Percentiles rank a stretch among this genome's conserved stretches.
Conservation (phyloP, 768 basidiomycete genomes). For the Pulveroboletus frians region DNA sequence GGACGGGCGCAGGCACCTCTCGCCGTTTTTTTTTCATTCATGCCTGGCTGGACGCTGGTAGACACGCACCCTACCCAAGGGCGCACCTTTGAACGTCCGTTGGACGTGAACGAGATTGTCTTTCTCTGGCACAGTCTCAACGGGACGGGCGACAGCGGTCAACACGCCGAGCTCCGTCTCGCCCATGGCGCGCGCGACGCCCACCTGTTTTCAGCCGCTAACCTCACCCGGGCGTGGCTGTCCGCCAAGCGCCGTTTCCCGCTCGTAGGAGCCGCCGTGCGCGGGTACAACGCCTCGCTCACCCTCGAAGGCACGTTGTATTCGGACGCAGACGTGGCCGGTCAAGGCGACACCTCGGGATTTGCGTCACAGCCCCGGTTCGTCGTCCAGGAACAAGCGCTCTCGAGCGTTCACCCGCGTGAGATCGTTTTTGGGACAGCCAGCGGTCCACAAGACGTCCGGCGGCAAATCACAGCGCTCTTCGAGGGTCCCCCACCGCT, state of each 20-base stretch:
- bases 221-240: conserved; percentile 41
- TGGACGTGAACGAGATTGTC: conserved; percentile 36
- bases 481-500: conserved; percentile 35
- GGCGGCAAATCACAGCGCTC: conserved; percentile 24
- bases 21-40: not conserved
- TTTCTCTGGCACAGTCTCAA: conserved; percentile 40
- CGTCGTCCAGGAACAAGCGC: conserved; percentile 35
- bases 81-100: conserved; percentile 31
- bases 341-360: too few species aligned
- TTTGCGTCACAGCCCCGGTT: conserved; percentile 29
- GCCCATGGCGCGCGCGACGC: conserved; percentile 23
- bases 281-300: conserved; percentile 10
- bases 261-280: conserved; percentile 41
- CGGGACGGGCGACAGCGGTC: conserved; percentile 41
- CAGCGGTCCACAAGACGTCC: conserved; percentile 33
- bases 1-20: too few species aligned
- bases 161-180: conserved; percentile 24
- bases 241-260: conserved; percentile 46
- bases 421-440: conserved; percentile 38
- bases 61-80: conserved; percentile 1
- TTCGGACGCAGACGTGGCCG: not conserved
- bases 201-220: conserved; percentile 27
- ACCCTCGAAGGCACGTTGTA: not conserved
- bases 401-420: conserved; percentile 28
- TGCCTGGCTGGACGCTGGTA: conserved; percentile 15